Conservation (phyloP, 2,329 filamentous ascomycete species). For the Aspergillus neoniger region DNA sequence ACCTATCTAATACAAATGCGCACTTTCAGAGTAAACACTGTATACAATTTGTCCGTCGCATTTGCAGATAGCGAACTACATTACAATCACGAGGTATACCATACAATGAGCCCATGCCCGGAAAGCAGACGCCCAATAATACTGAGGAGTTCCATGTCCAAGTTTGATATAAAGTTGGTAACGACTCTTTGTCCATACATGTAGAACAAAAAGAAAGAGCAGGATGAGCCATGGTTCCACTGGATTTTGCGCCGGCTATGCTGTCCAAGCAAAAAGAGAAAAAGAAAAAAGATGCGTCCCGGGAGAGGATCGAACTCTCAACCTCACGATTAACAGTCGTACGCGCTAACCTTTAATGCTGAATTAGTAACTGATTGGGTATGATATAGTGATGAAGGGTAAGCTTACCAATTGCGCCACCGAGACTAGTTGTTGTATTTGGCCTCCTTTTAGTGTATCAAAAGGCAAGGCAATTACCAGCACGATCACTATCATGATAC, state of each 20-base stretch:
- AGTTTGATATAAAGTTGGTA: too few species aligned
- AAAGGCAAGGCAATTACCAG: too few species aligned
- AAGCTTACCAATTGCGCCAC: conserved; percentile 4
- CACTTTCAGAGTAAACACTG: too few species aligned
- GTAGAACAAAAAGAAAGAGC: not conserved
- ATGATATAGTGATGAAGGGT: not conserved
- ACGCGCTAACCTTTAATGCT: not conserved
- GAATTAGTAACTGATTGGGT: not conserved
- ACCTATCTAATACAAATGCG: too few species aligned
- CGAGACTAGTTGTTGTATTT: not conserved
- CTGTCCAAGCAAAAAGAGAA: not conserved
- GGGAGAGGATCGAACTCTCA: conserved; percentile 5
- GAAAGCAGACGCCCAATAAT: too few species aligned
- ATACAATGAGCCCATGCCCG: too few species aligned
- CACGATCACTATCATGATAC: too few species aligned
- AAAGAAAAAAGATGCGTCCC: not conserved
- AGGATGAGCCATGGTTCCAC: not conserved
- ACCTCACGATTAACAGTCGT: conserved; percentile 6
- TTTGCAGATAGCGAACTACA: too few species aligned
- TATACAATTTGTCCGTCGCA: too few species aligned
- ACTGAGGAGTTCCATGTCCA: too few species aligned
- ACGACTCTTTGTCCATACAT: not conserved
- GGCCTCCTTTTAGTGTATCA: too few species aligned
- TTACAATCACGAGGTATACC: too few species aligned
- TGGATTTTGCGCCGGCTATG: not conserved